A percentile compares a stretch with the other conserved stretches of the same genome.
phyloP scores from a whole-genome alignment of 371 early-diverging fungal genomes.

The Mortierella sp. region DNA sequence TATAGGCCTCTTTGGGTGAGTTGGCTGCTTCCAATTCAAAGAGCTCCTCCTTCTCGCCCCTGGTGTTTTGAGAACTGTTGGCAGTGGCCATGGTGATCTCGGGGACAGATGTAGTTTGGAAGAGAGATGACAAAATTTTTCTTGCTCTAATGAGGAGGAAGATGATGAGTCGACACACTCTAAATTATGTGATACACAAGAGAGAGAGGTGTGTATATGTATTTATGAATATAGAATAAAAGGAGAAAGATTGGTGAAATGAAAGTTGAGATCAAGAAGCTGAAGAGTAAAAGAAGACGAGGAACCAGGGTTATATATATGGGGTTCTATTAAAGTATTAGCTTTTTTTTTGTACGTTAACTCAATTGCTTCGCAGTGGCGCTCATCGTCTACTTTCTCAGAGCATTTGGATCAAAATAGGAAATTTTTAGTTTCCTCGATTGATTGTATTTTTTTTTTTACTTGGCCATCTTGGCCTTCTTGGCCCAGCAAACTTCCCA shows the following conservation, averaged over 20 bases:
- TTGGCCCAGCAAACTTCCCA: too few species aligned
- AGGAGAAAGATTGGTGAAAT: neutral
- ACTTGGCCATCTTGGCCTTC: too few species aligned
- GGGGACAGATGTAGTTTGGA: neutral
- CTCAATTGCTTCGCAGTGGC: too few species aligned
- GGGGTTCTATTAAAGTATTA: too few species aligned
- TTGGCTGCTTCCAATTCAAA: conserved; percentile 16
- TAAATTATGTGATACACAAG: neutral
- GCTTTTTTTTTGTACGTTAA: too few species aligned
- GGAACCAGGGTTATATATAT: neutral
- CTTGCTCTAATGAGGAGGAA: neutral
- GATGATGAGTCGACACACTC: neutral
- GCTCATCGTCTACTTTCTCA: too few species aligned
- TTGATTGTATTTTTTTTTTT: too few species aligned
- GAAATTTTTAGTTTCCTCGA: too few species aligned
- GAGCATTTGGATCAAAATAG: too few species aligned
- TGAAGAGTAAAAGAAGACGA: neutral
- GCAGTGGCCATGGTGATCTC: conserved; percentile 1
- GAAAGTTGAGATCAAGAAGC: neutral
- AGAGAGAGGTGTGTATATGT: too few species aligned
- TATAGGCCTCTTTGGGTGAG: neutral
- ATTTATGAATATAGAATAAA: too few species aligned
- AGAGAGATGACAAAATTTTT: too few species aligned
- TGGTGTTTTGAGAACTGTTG: neutral
- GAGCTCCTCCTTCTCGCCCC: conserved; percentile 16